These are phyloP conservation scores for Chlorella sp. DNA, from an alignment of 139 green algal genomes.

Conservation along the genomic window DNA sequence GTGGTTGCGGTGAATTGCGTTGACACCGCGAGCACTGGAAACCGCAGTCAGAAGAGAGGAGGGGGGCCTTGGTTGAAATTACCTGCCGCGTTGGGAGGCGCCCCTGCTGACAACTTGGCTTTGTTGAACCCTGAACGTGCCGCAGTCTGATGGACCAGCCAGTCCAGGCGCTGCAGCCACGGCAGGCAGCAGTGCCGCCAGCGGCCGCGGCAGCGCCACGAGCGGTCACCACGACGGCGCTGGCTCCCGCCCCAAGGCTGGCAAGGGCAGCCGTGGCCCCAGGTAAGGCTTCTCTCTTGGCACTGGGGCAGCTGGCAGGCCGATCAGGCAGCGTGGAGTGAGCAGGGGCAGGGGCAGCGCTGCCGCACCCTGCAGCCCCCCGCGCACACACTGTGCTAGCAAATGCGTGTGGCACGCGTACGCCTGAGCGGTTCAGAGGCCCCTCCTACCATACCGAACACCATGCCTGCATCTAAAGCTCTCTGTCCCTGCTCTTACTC, in stretches of 20 bases:
- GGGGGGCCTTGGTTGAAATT: too few species aligned
- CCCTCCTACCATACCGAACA: not conserved
- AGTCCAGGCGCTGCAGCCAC: not conserved
- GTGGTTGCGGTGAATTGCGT: too few species aligned
- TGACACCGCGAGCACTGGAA: too few species aligned
- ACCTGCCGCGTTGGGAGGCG: too few species aligned
- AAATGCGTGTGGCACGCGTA: too few species aligned
- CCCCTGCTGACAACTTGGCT: too few species aligned
- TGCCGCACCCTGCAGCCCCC: not conserved
- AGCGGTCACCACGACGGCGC: not conserved
- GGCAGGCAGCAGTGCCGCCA: not conserved
- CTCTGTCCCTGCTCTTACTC: not conserved
- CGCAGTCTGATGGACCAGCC: too few species aligned
- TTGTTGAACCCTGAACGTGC: too few species aligned
- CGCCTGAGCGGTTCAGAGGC: too few species aligned
- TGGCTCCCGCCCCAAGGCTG: not conserved
- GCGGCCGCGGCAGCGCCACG: not conserved
- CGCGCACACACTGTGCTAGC: not conserved
- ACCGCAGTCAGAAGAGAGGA: too few species aligned
- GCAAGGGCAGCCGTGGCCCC: slow-evolving; percentile 39
- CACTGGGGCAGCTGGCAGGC: not conserved
- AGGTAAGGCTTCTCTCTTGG: not conserved
- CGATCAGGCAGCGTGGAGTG: not conserved
- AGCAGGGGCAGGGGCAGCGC: not conserved
- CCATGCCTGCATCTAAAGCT: too few species aligned